Evolutionary conservation across 2,329 filamentous ascomycete species (phyloP).

Genomic region (Amesomyces nigricolor): DNA sequence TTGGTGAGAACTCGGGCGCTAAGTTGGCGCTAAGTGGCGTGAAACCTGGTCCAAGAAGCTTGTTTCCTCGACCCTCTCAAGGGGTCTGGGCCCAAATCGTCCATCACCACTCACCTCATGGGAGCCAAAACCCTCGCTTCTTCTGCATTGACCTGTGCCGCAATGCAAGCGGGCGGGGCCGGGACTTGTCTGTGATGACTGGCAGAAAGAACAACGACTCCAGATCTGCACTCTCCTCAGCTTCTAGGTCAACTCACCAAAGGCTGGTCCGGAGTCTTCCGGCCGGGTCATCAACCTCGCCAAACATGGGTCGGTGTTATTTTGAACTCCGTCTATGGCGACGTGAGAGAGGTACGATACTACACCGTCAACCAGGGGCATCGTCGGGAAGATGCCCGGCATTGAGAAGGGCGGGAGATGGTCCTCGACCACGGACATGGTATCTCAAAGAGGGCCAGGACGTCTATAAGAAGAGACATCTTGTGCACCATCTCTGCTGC

Average conservation of each 20-base stretch:
- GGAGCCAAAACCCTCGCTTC: no score
- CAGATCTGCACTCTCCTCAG: background rate
- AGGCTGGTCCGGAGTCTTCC: background rate
- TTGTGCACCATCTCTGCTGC: background rate
- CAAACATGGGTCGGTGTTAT: background rate
- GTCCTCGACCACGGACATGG: no score
- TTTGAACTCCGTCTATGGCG: background rate
- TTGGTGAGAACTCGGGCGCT: background rate
- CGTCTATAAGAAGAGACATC: background rate
- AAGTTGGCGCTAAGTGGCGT: background rate
- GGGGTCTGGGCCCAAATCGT: background rate
- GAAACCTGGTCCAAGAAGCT: background rate
- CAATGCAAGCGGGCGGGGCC: background rate
- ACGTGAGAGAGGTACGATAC: background rate
- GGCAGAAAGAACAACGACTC: background rate
- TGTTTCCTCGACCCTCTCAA: background rate
- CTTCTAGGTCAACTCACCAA: conserved; percentile 2
- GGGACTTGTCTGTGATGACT: background rate
- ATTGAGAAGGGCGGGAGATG: no score
- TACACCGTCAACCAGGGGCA: background rate
- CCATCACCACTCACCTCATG: no score
- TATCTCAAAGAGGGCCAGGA: no score
- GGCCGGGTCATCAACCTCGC: conserved; percentile 7
- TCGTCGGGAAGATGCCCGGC: background rate
- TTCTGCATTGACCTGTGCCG: conserved; percentile 2